Evolutionary conservation across 2,329 filamentous ascomycete genomes (phyloP).

Genomic region (Thyridium curvatum): DNA sequence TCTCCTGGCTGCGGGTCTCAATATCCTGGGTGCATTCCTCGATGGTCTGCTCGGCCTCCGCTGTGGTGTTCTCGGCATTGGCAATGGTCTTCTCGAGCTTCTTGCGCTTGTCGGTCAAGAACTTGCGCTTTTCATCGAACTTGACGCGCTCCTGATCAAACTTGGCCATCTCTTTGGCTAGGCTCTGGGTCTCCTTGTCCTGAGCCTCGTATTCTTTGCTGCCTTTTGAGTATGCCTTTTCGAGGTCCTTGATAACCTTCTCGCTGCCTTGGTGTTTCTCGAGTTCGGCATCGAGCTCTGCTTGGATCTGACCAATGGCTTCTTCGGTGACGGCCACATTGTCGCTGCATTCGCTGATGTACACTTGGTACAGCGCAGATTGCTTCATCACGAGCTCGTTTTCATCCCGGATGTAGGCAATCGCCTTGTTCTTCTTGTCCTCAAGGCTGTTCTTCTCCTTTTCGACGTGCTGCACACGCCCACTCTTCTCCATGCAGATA

Average conservation of each 20-base stretch:
- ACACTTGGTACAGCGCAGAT: conserved; percentile 87
- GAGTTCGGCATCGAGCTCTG: conserved; percentile 77
- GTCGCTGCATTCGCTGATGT: conserved; percentile 80
- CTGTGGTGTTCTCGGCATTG: conserved; percentile 66
- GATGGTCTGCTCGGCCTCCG: conserved; percentile 71
- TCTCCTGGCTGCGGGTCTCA: conserved; percentile 67
- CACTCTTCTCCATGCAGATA: conserved; percentile 89
- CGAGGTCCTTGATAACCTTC: conserved; percentile 81
- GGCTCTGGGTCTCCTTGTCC: conserved; percentile 72
- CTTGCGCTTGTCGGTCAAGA: conserved; percentile 82
- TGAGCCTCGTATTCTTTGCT: conserved; percentile 76
- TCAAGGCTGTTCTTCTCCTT: conserved; percentile 92
- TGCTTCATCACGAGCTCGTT: conserved; percentile 89
- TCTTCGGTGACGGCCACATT: conserved; percentile 86
- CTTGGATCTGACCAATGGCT: conserved; percentile 84
- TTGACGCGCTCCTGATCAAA: conserved; percentile 97
- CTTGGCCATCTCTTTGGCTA: conserved; percentile 82
- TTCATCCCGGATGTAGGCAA: conserved; percentile 84
- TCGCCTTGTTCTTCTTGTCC: conserved; percentile 92
- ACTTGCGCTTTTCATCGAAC: conserved; percentile 96
- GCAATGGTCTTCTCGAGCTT: conserved; percentile 87
- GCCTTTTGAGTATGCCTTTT: conserved; percentile 78
- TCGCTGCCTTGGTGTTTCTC: conserved; percentile 89
- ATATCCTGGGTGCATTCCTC: conserved; percentile 75
- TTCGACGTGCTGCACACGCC: conserved; percentile 92